Evolutionary conservation across 2,329 filamentous ascomycete species (phyloP), one percentile per base, ranked within the genome.

Genomic region (Reticulascus tulasneorum): DNA sequence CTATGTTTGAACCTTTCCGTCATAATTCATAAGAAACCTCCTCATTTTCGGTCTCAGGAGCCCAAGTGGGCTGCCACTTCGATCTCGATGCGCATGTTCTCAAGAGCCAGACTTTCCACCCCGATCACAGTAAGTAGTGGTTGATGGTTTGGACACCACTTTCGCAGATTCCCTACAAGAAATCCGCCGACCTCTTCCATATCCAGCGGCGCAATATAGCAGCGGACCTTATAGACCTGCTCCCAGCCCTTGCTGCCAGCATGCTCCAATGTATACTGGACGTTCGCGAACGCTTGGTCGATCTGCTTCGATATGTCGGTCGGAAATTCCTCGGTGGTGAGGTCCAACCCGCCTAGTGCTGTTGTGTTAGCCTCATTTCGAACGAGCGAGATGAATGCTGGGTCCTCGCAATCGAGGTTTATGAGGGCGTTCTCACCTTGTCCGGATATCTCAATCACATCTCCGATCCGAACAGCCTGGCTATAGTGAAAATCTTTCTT

Each of bases 231-330:
- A 44, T 51, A 67, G 2, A 75, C 71, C 42, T 73, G 65, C 26
- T 46, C 47, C 66, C 65, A 71, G 5, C 66, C 67, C 38, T 68
- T 60, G 1, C 67, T 69, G 6, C 71, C 71, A 1, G 68, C 69
- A 13, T 60, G 36, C 21, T 56, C 60, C 6, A 75, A 48, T 8
- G 47, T 50, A 3, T 60, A 42, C 2, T 76, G 66, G 5, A 75
- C 64, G 31, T 74, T 76, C 1, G 46, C 48, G 46, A 76, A 75
- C 1, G 69, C 64, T 40, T 61, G 56, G 30, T 63, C 59, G 30
- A 66, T 62, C 29, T 67, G 53, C 0, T 47, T 49, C 28, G 54
- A 53, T 32, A 62, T 53, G 12, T 60, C 55, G 5, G 22, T 44
- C n/a, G 47, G 18, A 25, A 66, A 16, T 6, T 44, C 28, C 6